Conservation (phyloP, 345 rosid species). For the Populus euphratica region DNA sequence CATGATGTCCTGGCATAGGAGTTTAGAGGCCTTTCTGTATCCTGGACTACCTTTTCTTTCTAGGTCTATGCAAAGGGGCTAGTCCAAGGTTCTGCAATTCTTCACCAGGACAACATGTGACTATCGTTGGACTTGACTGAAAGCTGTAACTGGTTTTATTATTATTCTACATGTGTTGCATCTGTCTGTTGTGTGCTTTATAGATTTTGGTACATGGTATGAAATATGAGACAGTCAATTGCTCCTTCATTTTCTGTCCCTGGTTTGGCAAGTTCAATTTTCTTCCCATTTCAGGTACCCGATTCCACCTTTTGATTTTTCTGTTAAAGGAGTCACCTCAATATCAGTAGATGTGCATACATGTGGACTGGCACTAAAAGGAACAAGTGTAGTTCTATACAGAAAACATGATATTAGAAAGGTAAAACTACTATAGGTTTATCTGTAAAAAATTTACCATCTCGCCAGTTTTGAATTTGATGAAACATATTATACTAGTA, state of each 20-base stretch:
- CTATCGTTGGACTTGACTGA: background rate
- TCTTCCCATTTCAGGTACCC: conserved; percentile 51
- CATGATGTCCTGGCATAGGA: background rate
- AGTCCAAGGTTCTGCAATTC: background rate
- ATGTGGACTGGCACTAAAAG: conserved; percentile 96
- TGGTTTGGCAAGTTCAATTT: background rate
- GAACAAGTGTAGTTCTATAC: conserved; percentile 88
- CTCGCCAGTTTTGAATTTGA: background rate
- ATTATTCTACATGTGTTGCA: background rate
- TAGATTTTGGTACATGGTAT: background rate
- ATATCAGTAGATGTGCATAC: conserved; percentile 89
- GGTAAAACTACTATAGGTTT: conserved; percentile 33
- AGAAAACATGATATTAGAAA: conserved; percentile 93
- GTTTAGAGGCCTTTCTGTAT: background rate
- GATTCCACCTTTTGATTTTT: conserved; percentile 82
- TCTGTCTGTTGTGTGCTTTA: background rate
- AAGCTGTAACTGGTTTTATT: background rate
- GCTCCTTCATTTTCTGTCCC: background rate
- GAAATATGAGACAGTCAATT: background rate
- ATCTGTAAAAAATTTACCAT: background rate
- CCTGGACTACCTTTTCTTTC: background rate
- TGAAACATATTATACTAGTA: background rate
- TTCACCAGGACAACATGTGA: background rate
- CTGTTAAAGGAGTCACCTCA: conserved; percentile 85
- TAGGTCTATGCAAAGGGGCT: background rate